phyloP scores from a whole-genome alignment of 2,329 filamentous ascomycete species.

The Fusarium sp. region DNA sequence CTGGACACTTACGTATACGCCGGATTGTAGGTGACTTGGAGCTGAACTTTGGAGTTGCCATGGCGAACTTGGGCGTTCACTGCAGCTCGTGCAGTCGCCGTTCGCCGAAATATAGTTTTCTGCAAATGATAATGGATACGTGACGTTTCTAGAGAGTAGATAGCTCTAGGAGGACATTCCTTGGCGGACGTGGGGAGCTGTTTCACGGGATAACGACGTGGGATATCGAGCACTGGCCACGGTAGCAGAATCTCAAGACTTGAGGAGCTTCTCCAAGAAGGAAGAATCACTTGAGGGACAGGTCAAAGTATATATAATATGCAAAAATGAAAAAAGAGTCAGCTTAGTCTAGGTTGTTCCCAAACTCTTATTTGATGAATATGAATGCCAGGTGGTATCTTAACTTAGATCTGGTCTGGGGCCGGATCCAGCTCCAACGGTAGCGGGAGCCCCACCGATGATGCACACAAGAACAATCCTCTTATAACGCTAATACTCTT shows the following conservation, averaged over 20 bases:
- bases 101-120: neutral
- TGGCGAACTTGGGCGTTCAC: constrained; percentile 32
- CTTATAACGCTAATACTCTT: neutral
- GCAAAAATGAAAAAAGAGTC: neutral
- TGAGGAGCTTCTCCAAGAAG: neutral
- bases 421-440: constrained; percentile 11
- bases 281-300: neutral
- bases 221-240: neutral
- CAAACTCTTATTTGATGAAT: constrained; percentile 15
- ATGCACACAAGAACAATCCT: neutral
- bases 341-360: constrained; percentile 21
- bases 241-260: neutral
- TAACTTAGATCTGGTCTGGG: constrained; percentile 8
- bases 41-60: constrained; percentile 66
- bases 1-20: constrained; percentile 75
- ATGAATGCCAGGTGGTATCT: constrained; percentile 41
- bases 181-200: constrained; percentile 24
- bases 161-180: constrained; percentile 13
- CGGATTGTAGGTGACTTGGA: constrained; percentile 86
- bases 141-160: neutral
- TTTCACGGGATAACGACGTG: neutral
- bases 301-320: neutral
- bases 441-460: constrained; percentile 32
- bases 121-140: neutral
- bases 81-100: neutral